Evolutionary conservation across 2,329 filamentous ascomycete genomes (phyloP).

Genomic region (Colletotrichum incanum): DNA sequence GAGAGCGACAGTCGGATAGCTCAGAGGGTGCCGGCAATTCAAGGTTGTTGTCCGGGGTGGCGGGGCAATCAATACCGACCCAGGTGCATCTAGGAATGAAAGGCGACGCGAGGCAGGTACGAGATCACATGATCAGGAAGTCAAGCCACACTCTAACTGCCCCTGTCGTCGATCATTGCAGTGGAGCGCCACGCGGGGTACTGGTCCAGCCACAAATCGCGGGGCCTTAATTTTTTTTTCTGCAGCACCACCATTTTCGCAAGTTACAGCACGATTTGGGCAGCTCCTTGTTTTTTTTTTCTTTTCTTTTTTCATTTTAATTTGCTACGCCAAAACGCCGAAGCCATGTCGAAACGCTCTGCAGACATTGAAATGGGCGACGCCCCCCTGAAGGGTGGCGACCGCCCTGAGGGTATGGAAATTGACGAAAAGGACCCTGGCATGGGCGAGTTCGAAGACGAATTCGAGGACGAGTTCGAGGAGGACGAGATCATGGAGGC

Average conservation of each 20-base stretch:
- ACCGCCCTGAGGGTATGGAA: constrained; percentile 76
- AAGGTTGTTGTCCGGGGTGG: constrained; percentile 3
- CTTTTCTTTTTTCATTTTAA: too few relatives aligned
- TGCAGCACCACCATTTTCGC: constrained; percentile 26
- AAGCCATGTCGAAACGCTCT: constrained; percentile 72
- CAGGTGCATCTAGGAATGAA: not conserved
- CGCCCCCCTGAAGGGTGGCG: constrained; percentile 72
- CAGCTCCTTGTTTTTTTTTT: not conserved
- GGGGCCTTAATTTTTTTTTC: constrained; percentile 37
- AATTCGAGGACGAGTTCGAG: constrained; percentile 94
- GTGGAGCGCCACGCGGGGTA: constrained; percentile 41
- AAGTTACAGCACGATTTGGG: constrained; percentile 10
- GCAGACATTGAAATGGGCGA: constrained; percentile 65
- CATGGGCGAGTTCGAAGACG: constrained; percentile 92
- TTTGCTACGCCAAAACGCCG: not conserved
- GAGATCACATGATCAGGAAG: not conserved
- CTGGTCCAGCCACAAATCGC: constrained; percentile 40
- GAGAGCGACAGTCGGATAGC: not conserved
- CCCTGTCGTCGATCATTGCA: not conserved
- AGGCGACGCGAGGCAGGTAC: constrained; percentile 29
- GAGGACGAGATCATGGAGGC: constrained; percentile 94
- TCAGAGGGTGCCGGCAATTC: not conserved
- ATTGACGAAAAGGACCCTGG: constrained; percentile 70
- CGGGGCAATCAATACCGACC: constrained; percentile 36
- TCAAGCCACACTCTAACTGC: constrained; percentile 25